A percentile compares a stretch with the other conserved stretches of the same genome.
Evolutionary conservation across 192 early-diverging fungal genomes (phyloP).

Genomic region (Gamsiella multidivaricata): DNA sequence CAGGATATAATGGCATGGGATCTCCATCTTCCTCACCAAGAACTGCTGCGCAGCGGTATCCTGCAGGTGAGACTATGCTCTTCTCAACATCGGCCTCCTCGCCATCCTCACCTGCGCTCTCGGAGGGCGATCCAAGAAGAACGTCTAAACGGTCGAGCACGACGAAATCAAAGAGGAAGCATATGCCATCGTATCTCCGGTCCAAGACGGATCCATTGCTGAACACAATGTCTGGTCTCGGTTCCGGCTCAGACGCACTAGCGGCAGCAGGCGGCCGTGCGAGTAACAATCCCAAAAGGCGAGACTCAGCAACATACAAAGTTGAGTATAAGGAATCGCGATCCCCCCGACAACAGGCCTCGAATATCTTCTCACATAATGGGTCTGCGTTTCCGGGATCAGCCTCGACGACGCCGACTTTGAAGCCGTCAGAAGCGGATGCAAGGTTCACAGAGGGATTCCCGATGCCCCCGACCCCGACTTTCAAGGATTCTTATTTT

Average conservation of each 20-base stretch:
- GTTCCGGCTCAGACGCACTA: too few relatives aligned
- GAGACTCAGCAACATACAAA: constrained; percentile 12
- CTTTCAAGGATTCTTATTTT: not conserved
- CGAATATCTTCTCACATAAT: too few relatives aligned
- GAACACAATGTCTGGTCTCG: not conserved
- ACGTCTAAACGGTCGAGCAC: too few relatives aligned
- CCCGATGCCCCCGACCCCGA: constrained; percentile 16
- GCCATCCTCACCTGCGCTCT: not conserved
- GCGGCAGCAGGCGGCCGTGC: not conserved
- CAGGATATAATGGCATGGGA: too few relatives aligned
- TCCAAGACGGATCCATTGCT: constrained; percentile 9
- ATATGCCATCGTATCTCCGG: not conserved
- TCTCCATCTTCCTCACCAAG: too few relatives aligned
- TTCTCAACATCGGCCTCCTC: too few relatives aligned
- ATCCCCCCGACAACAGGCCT: not conserved
- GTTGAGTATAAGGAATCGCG: constrained; percentile 1
- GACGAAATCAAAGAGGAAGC: constrained; percentile 1
- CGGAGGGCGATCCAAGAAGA: too few relatives aligned
- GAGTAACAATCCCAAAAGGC: not conserved
- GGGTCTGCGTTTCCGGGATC: not conserved
- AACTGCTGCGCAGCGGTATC: too few relatives aligned
- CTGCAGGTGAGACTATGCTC: too few relatives aligned
- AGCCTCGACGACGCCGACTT: too few relatives aligned
- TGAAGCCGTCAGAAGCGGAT: not conserved
- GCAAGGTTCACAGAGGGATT: constrained; percentile 6